These are phyloP conservation scores for Pseudogymnoascus sp. DNA, from an alignment of 2,329 filamentous ascomycete species.

Conservation along the genomic window DNA sequence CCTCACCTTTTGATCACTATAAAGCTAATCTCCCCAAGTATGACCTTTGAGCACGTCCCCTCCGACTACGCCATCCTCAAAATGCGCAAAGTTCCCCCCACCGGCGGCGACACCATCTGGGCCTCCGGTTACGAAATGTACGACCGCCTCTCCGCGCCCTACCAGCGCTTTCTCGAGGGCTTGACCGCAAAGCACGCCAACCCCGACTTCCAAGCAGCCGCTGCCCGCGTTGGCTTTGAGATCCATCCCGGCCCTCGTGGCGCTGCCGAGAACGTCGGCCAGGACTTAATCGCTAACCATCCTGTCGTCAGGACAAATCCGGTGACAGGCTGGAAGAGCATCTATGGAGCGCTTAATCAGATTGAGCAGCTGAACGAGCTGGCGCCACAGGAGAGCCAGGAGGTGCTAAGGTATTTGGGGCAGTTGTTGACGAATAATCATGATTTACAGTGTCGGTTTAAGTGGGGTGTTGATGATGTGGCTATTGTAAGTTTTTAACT, in stretches of 20 bases:
- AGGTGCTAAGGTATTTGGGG: conserved; percentile 19
- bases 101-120: conserved; percentile 38
- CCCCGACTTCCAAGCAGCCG: conserved; percentile 32
- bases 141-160: conserved; percentile 39
- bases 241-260: conserved; percentile 41
- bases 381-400: conserved; percentile 33
- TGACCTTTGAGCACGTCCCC: conserved; percentile 39
- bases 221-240: conserved; percentile 33
- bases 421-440: conserved; percentile 33
- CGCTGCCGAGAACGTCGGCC: conserved; percentile 46
- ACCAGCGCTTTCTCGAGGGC: conserved; percentile 39
- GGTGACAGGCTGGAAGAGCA: conserved; percentile 54
- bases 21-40: conserved; percentile 17
- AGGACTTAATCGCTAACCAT: conserved; percentile 41
- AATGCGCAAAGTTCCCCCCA: conserved; percentile 34
- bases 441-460: conserved; percentile 33
- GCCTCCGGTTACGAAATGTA: conserved; percentile 36
- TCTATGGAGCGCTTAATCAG: conserved; percentile 38
- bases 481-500: conserved; percentile 34
- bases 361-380: conserved; percentile 36
- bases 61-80: conserved; percentile 40
- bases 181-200: conserved; percentile 39
- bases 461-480: conserved; percentile 22
- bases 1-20: background rate
- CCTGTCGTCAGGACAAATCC: conserved; percentile 54